Evolutionary conservation across 1,139 yeast species (phyloP).

Genomic region (Yamadazyma kanchanaburiensis): DNA sequence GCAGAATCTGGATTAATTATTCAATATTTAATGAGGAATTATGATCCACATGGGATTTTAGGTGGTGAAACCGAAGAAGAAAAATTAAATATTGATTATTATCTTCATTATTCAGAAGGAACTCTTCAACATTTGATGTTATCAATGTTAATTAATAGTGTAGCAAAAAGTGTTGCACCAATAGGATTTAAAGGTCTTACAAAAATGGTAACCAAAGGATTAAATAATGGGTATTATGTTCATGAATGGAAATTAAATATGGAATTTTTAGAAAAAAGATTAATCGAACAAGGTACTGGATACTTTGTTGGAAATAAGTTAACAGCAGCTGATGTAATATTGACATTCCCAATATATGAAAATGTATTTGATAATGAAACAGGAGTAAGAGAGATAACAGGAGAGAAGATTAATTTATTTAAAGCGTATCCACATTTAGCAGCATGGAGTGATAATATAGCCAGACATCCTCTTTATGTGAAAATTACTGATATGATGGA

Average conservation of each 20-base stretch:
- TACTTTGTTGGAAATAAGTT: constrained; percentile 54
- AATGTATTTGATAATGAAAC: constrained; percentile 40
- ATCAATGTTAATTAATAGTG: constrained; percentile 38
- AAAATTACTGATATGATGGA: constrained; percentile 30
- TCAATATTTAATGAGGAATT: constrained; percentile 38
- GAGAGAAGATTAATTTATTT: constrained; percentile 29
- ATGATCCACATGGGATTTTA: constrained; percentile 35
- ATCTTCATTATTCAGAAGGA: constrained; percentile 55
- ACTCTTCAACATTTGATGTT: constrained; percentile 48
- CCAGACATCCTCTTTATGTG: constrained; percentile 27
- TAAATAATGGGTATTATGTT: constrained; percentile 39
- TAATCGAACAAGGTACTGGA: constrained; percentile 39
- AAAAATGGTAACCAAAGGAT: constrained; percentile 34
- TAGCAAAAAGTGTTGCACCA: constrained; percentile 43
- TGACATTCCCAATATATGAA: constrained; percentile 44
- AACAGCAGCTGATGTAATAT: constrained; percentile 58
- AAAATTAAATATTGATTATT: constrained; percentile 44
- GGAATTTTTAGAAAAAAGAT: constrained; percentile 38
- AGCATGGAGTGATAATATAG: constrained; percentile 37
- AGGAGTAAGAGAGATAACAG: constrained; percentile 32
- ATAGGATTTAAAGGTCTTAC: constrained; percentile 42
- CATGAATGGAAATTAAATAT: constrained; percentile 41
- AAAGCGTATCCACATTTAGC: constrained; percentile 26
- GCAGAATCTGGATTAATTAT: constrained; percentile 50
- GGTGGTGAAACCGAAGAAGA: constrained; percentile 30